Evolutionary conservation across 139 green algal species (phyloP).

Genomic region (Nannochloris sp.): DNA sequence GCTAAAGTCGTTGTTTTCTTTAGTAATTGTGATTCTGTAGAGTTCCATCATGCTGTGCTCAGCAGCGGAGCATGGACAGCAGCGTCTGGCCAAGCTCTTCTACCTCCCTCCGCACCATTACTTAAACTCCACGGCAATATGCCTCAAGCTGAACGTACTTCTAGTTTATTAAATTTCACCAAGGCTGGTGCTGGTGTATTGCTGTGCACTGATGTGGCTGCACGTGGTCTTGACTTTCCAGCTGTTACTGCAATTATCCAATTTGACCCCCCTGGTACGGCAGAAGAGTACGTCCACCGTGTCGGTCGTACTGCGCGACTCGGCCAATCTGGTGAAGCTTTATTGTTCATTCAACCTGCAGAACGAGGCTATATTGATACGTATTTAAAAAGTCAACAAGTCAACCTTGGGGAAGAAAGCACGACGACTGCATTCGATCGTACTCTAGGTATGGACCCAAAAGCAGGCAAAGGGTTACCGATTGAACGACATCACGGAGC

Average conservation of each 20-base stretch:
- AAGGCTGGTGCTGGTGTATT: constrained; percentile 47
- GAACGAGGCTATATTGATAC: constrained; percentile 74
- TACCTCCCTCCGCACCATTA: constrained; percentile 32
- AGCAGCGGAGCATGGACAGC: constrained; percentile 8
- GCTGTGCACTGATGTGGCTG: constrained; percentile 81
- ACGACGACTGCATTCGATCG: constrained; percentile 14
- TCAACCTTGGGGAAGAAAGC: constrained; percentile 12
- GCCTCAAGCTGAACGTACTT: constrained; percentile 60
- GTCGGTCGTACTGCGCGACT: constrained; percentile 87
- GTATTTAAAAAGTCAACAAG: constrained; percentile 41
- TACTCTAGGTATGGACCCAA: background rate
- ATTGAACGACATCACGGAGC: constrained; percentile 31
- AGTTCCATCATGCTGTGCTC: constrained; percentile 69
- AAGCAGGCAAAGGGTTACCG: constrained; percentile 7
- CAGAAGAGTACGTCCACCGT: constrained; percentile 76
- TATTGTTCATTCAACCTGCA: constrained; percentile 79
- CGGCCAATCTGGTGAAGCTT: constrained; percentile 65
- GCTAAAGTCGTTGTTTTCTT: constrained; percentile 89
- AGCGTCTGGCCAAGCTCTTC: constrained; percentile 23
- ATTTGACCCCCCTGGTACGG: constrained; percentile 82
- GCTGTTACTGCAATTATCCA: constrained; percentile 83
- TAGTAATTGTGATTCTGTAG: constrained; percentile 81
- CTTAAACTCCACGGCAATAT: constrained; percentile 92
- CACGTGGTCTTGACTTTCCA: constrained; percentile 87
- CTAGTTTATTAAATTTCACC: constrained; percentile 64